Base-by-base conservation (phyloP, 228 moss, liverwort and hornwort species). In the Sphagnum magellanicum region DNA sequence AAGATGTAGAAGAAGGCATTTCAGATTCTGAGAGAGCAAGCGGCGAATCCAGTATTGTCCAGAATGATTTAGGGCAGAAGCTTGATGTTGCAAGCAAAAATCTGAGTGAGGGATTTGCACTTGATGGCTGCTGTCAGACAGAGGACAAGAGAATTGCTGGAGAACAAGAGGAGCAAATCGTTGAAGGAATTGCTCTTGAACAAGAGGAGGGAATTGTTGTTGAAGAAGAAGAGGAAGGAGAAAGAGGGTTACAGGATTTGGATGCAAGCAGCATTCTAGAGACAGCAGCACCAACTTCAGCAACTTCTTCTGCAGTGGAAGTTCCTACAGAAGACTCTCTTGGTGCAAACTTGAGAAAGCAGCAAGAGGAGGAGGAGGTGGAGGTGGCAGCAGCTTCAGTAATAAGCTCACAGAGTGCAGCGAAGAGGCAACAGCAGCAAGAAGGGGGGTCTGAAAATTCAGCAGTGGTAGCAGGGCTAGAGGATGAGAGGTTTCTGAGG, bases 401-500 rank as follows among this genome's bases (percentile, higher is more conserved):
- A 32, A 32, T 32, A 72, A 11, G 16, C 51, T 8, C 77, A 51
- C 16, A 17, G 58, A 67, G 48, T 47, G 52, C 7, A 7, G 16
- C 15, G 48, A 51, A 16, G 49, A 64, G 64, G 59, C 66, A 51
- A 64, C 14, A 49, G 69, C 50, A 14, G 67, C 4, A 68, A 17
- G 52, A 51, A 67, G 49, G 68, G 32, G 50, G 60, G 46, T 50
- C 14, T 17, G 51, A 52, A 11, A 14, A 66, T 2, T 32, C 32
- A 32, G 32, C 32, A 32, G 32, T 32, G 3, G 32, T 32, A 32
- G 32, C 66, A 52, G 76, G 79, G 53, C 64, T 81, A 12, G 74
- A 81, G 65, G 88, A 87, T 62, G 79, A 87, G 51, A 71, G 78
- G 51, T 90, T 90, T 72, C 77, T 92, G 62, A 87, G 89, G 68